Evolutionary conservation across 345 rosid species (phyloP).

Genomic region (Hypericum perforatum): DNA sequence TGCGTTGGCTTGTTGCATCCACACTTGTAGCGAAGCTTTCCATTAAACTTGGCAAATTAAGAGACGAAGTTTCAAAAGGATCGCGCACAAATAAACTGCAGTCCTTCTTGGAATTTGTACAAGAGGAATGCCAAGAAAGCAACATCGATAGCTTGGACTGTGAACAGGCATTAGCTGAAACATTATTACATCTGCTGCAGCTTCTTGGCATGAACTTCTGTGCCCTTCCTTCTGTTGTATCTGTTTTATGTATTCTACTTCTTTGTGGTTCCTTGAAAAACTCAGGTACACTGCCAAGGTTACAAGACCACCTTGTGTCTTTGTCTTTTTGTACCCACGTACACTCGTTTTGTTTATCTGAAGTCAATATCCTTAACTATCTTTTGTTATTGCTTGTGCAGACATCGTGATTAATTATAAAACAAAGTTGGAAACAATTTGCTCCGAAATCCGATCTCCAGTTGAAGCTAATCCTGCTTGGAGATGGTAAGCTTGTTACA

Average conservation of each 20-base stretch:
- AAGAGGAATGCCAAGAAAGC: constrained; percentile 22
- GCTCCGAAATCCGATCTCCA: constrained; percentile 45
- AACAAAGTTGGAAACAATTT: constrained; percentile 19
- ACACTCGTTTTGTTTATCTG: not conserved
- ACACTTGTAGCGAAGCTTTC: constrained; percentile 59
- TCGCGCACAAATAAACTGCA: constrained; percentile 30
- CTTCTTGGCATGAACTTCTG: constrained; percentile 32
- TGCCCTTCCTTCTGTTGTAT: constrained; percentile 50
- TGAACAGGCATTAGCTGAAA: constrained; percentile 36
- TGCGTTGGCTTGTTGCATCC: constrained; percentile 80
- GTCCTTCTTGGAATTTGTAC: constrained; percentile 32
- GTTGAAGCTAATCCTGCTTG: constrained; percentile 62
- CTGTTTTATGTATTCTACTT: constrained; percentile 54
- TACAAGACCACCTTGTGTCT: not conserved
- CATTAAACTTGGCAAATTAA: constrained; percentile 16
- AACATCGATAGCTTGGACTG: constrained; percentile 13
- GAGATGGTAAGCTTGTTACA: constrained; percentile 63
- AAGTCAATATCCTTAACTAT: not conserved
- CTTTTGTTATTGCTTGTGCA: constrained; percentile 11
- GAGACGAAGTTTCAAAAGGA: constrained; percentile 18
- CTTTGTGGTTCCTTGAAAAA: constrained; percentile 22
- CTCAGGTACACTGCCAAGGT: constrained; percentile 30
- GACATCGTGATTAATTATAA: constrained; percentile 12
- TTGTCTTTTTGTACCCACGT: not conserved
- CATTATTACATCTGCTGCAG: constrained; percentile 54